Evolutionary conservation across 306 rosid species (phyloP).

Genomic region (Styphnolobium japonicum): DNA sequence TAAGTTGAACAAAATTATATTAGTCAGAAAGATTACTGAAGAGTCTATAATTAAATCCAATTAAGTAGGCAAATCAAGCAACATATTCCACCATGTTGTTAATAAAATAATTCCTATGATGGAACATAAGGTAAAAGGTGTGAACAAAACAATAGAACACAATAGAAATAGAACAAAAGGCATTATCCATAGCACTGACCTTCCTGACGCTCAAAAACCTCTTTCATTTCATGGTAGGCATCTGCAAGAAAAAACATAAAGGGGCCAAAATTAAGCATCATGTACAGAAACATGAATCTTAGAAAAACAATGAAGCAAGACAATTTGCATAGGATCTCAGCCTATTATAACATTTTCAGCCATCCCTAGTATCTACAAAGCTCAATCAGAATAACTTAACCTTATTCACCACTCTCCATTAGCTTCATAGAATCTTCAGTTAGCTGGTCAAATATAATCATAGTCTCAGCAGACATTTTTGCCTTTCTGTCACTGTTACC

Average conservation of each 20-base stretch:
- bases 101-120: background rate
- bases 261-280: constrained; percentile 15
- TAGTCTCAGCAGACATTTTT: constrained; percentile 78
- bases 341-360: constrained; percentile 6
- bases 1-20: constrained; percentile 7
- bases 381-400: constrained; percentile 47
- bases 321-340: background rate
- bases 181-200: constrained; percentile 35
- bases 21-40: background rate
- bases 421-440: constrained; percentile 93
- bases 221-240: constrained; percentile 84
- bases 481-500: constrained; percentile 75
- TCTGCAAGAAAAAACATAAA: constrained; percentile 39
- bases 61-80: background rate
- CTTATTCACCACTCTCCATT: constrained; percentile 91
- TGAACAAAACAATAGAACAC: background rate
- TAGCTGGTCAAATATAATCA: constrained; percentile 79
- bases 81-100: background rate
- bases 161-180: background rate
- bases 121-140: constrained; percentile 1
- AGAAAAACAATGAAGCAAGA: constrained; percentile 2
- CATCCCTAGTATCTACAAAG: constrained; percentile 18
- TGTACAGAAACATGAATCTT: background rate
- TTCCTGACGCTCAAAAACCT: constrained; percentile 92
- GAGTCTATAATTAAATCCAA: background rate